Base-by-base conservation (phyloP, 345 rosid genomes). In the Eucalyptus albens region DNA sequence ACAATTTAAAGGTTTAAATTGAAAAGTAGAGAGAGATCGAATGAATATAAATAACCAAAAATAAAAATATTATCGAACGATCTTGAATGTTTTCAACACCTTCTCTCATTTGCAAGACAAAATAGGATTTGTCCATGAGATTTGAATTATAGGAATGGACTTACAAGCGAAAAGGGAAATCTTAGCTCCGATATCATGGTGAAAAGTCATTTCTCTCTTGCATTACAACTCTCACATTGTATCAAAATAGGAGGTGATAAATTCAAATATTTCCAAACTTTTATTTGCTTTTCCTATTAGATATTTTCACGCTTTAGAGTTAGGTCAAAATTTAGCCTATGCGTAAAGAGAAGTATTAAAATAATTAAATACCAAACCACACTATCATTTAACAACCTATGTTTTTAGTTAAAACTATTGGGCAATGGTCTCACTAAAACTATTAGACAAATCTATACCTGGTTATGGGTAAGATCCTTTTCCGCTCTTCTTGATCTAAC, bases 101-200 rank as follows among this genome's bases (percentile, higher is more conserved):
- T 8, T 2, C 8, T 77, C 5, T 37, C 47, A 77, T 19, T 9
- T 69, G 44, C 22, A 8, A 69, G 13, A 13, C 0, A 4, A 11
- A 31, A 6, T 69, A 69, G 7, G 40, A 31, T 11, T 33, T 69
- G 81, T 4, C 2, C 24, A 17, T 69, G 81, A 5, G 37, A 16
- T 69, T 33, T 69, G 44, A 69, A 5, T 33, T 0, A 33, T 6
- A 33, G 3, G 42, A 9, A 21, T 69, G 44, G 44, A 69, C 7
- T 19, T 13, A 6, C 15, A 6, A 5, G 45, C 1, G 8, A 77
- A 77, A 37, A 5, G 15, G 19, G 4, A 1, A 22, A 40, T 11
- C 26, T 7, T 37, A 4, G 8, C 9, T 37, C 0, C 0, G 9
- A 19, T 21, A 37, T 44, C 45, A 37, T 6, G 27, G 42, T 77